Evolutionary conservation across 768 basidiomycete genomes (phyloP), one percentile per base, ranked within the genome.

Genomic region (Pisolithus microcarpus): DNA sequence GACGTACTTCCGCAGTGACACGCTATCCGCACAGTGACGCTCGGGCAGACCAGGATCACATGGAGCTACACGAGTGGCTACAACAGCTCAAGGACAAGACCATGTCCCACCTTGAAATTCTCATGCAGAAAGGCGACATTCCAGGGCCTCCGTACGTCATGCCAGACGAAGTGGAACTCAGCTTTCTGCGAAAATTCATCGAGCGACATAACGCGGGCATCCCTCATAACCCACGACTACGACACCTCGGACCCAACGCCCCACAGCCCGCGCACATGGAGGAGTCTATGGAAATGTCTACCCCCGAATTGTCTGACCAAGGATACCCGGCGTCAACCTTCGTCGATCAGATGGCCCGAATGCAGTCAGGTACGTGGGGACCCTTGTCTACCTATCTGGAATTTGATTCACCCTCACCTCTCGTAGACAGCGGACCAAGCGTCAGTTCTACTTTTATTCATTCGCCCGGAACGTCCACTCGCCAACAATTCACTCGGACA

Each of bases 111-210:
- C 75, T 90, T 42, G 87, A 90, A 65, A 75, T 89, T 2, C 80
- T 89, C 58, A 89, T 90, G 84, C 87, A 89, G 63, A 88, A 89
- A 61, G 85, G 86, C 61, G 87, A 90, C 56, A 90, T 90, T 28
- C 85, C 82, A 61, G 87, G 87, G 16, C 87, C 87, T 3, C 86
- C 87, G 21, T 89, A 89, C 65, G 59, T 76, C 52, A 90, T 90
- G 87, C 76, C 85, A 9, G 87, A 89, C 60, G 80, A 86, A 57
- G 65, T 87, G 62, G 87, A 90, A 60, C 75, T 90, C 53, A 66
- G 81, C 0, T 90, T 89, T 69, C 77, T 90, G 42, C 80, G 85
- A 55, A 87, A 85, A 68, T 90, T 90, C 64, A 81, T 90, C 60
- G 87, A 89, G 62, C 76, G 87, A 50, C 87, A 90, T 61, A 76